phyloP scores from a whole-genome alignment of 2,329 filamentous ascomycete genomes.

The Tolypocladium nubicola region DNA sequence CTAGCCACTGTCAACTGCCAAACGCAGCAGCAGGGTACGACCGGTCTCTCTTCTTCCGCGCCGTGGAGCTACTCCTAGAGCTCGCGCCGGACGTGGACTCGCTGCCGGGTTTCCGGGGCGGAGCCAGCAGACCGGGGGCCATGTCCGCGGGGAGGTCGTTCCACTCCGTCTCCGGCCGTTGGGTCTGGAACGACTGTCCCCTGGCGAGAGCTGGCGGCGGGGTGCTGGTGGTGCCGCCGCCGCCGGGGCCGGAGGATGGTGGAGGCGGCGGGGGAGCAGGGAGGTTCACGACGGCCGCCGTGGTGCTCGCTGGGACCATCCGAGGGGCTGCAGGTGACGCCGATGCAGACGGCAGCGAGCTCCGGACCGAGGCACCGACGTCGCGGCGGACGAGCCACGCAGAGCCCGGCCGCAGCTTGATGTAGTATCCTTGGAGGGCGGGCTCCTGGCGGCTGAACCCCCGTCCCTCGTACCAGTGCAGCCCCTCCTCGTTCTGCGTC shows the following conservation, averaged over 20 bases:
- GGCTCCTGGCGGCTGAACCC: slow-evolving; percentile 41
- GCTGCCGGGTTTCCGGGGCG: slow-evolving; percentile 15
- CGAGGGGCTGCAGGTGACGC: slow-evolving; percentile 5
- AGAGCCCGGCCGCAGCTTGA: slow-evolving; percentile 48
- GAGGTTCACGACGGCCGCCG: slow-evolving; percentile 21
- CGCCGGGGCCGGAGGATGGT: slow-evolving; percentile 3
- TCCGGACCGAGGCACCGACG: slow-evolving; percentile 19
- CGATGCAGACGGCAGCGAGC: slow-evolving; percentile 10
- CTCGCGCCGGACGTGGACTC: slow-evolving; percentile 30
- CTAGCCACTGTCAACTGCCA: slow-evolving; percentile 22
- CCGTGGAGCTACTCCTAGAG: slow-evolving; percentile 45
- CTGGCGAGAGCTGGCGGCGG: slow-evolving; percentile 13
- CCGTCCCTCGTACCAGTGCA: slow-evolving; percentile 50
- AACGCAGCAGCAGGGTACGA: slow-evolving; percentile 54
- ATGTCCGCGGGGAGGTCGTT: slow-evolving; percentile 56
- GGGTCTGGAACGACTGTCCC: slow-evolving; percentile 46
- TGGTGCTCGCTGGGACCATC: slow-evolving; percentile 12
- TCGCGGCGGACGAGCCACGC: slow-evolving; percentile 48
- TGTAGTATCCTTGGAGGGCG: slow-evolving; percentile 49
- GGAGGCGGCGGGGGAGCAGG: slow-evolving; percentile 12
- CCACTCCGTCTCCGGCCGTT: slow-evolving; percentile 51
- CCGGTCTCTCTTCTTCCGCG: slow-evolving; percentile 47
- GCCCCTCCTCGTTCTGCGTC: slow-evolving; percentile 53
- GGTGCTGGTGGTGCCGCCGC: slow-evolving; percentile 9
- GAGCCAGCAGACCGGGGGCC: slow-evolving; percentile 24